phyloP scores from a whole-genome alignment of 495 filamentous ascomycete genomes.

The Neurospora sp. region DNA sequence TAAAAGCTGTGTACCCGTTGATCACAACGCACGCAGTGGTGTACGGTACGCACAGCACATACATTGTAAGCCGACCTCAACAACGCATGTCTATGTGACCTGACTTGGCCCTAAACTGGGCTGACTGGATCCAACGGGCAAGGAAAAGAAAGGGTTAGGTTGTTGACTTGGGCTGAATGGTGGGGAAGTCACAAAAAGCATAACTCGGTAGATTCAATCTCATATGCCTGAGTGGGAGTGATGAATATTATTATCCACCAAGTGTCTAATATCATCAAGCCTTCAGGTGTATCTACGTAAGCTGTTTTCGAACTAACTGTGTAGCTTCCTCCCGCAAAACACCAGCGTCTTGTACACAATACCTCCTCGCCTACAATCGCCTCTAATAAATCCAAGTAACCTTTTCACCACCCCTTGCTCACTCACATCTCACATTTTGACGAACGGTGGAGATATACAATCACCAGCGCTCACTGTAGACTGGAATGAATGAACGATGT shows the following conservation, averaged over 20 bases:
- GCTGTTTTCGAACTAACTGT: too few species aligned
- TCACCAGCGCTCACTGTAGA: background rate
- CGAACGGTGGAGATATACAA: background rate
- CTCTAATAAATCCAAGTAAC: too few species aligned
- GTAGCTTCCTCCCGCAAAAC: too few species aligned
- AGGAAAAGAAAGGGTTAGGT: background rate
- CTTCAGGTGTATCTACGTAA: too few species aligned
- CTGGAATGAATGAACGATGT: background rate
- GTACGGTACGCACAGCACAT: background rate
- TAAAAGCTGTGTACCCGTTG: background rate
- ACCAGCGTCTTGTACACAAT: too few species aligned
- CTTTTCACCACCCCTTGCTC: background rate
- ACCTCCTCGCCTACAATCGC: too few species aligned
- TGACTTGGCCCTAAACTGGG: background rate
- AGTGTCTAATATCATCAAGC: too few species aligned
- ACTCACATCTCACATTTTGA: background rate
- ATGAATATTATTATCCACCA: too few species aligned
- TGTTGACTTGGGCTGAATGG: background rate
- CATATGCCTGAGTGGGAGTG: too few species aligned
- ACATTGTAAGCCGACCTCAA: background rate
- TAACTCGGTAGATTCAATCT: too few species aligned
- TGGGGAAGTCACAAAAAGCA: background rate
- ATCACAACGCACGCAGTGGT: background rate
- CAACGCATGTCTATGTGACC: background rate
- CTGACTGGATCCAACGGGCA: background rate